Conservation (phyloP, 805 yeast genomes). For the Yarrowia keelungensis region DNA sequence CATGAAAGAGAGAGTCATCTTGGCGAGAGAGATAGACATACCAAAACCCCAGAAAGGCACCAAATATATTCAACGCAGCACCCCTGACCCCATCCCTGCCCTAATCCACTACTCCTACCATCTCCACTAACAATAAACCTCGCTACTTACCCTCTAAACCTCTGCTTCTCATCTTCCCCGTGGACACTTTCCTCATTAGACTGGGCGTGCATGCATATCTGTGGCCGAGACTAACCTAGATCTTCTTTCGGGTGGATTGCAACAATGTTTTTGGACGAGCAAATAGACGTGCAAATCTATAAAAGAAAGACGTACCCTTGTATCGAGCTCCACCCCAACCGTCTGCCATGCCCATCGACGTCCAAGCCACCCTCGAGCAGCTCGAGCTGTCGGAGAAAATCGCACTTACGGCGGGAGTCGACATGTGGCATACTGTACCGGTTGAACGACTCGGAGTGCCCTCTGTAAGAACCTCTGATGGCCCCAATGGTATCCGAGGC, state of each 20-base stretch:
- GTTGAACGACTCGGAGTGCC: not conserved
- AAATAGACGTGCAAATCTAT: not conserved
- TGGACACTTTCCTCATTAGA: slow-evolving; percentile 23
- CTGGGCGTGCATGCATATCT: slow-evolving; percentile 11
- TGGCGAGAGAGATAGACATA: too few species aligned
- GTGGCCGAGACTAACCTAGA: not conserved
- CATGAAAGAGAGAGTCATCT: not conserved
- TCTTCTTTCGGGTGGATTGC: slow-evolving; percentile 11
- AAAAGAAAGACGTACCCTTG: not conserved
- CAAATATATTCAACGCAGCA: too few species aligned
- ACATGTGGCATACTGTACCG: slow-evolving; percentile 8
- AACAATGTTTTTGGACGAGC: not conserved
- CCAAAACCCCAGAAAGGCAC: too few species aligned
- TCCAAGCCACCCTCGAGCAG: not conserved
- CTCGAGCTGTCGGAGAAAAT: slow-evolving; percentile 5
- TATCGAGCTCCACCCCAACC: too few species aligned
- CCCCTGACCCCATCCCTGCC: too few species aligned
- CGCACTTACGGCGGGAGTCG: slow-evolving; percentile 2
- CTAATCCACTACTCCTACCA: too few species aligned
- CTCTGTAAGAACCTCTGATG: slow-evolving; percentile 7
- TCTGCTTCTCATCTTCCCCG: slow-evolving; percentile 3
- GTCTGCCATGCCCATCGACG: not conserved
- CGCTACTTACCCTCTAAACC: too few species aligned
- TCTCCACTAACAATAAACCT: too few species aligned
- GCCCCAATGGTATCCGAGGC: slow-evolving; percentile 20